Evolutionary conservation across 2,329 filamentous ascomycete genomes (phyloP), one percentile per base, ranked within the genome.

Genomic region (Cordyceps javanica): DNA sequence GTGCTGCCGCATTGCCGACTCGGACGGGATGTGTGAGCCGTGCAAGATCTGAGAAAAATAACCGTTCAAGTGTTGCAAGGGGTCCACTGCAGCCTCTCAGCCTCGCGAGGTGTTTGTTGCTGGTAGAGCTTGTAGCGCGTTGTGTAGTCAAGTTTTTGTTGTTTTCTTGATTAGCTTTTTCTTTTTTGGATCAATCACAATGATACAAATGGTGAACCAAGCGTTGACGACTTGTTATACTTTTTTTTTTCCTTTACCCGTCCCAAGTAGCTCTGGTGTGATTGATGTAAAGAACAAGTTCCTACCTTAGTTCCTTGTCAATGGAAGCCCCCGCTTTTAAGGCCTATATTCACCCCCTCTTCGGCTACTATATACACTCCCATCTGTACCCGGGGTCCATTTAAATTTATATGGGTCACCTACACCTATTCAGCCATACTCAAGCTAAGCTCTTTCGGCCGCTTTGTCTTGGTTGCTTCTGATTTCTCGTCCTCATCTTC

Each of bases 1-100:
- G 19, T 42, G 28, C 39, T 54, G 51, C 51, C 51, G 51, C n/a
- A 32, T 44, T 54, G 39, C 51, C 51, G 51, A 44, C 51, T 32
- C 44, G 25, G 36, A 54, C 51, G 51, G 51, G 36, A 39, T 41
- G 23, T 34, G 23, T 21, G 49, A 52, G 49, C 49, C 49, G 49
- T 13, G 49, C 16, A 39, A 28, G 36, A 52, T 51, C 26, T 21
- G 16, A 21, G 49, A 25, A 32, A 13, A 13, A 41, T 23, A 23
- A 28, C 13, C 14, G 23, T 26, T 16, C n/a, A 14, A n/a, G 25
- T 28, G 42, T 28, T 30, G 50, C 11, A 26, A 26, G 21, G 23
- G 23, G 11, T 39, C 51, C 51, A 44, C 51, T 34, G 39, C 5
- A 42, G 38, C 41, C 32, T 28, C 19, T 45, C 52, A 46, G 52